Evolutionary conservation across 2,329 filamentous ascomycete genomes (phyloP), one percentile per base, ranked within the genome.

Genomic region (Paraphoma sp.): DNA sequence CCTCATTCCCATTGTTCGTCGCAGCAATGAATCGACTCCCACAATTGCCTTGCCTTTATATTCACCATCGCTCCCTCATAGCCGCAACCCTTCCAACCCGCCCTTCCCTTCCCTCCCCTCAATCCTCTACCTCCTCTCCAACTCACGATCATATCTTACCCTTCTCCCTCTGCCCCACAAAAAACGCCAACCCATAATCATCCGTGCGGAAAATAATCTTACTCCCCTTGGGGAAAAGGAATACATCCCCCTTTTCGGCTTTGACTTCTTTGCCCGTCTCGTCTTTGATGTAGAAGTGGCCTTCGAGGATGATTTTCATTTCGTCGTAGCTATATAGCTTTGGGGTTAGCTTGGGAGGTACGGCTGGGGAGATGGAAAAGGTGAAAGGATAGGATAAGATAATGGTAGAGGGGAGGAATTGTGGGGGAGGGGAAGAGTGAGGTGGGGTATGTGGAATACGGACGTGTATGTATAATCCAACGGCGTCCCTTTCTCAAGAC

Each of bases 241-340:
- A 89, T 46, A 89, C 86, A 72, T 90, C 88, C 0, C 88, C 88
- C 7, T 83, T 80, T 31, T 77, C 80, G 8, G 85, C 88, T 49
- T 82, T 81, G 23, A 87, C 86, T 62, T 82, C 83, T 64, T 84
- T 80, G 38, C 87, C 88, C 1, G 85, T 85, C 71, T 84, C 84
- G 62, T 90, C 88, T 4, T 53, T 80, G 66, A 90, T 89, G 59
- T 86, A 83, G 68, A 87, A 89, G 63, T 84, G 81, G 12, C 88
- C 88, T 65, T 90, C 87, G 9, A 90, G 76, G 61, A 91, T 87
- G 70, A 90, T 88, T 80, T 90, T 90, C 85, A 89, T 89, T 79
- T 90, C 88, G 68, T 90, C 84, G 75, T 90, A 90, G 41, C 81
- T 86, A 3, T 23, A 23, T n/a, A n/a, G n/a, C 23, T 5, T 23